Evolutionary conservation across 495 filamentous ascomycete species (phyloP).

Genomic region (Aspergillus campestris): DNA sequence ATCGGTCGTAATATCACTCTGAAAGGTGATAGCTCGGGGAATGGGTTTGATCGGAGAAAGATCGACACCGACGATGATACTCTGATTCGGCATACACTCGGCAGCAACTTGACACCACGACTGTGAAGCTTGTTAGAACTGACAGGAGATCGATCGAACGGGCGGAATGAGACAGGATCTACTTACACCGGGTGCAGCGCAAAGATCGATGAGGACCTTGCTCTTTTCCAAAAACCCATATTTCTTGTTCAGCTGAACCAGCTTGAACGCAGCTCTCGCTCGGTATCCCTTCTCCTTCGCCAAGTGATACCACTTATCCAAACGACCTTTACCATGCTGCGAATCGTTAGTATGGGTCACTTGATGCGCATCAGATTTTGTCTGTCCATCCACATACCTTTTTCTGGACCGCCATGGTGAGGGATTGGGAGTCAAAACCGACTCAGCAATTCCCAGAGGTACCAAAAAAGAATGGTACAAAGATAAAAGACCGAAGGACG

Average conservation of each 20-base stretch:
- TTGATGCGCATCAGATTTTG: not conserved
- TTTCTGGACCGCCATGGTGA: slow-evolving; percentile 90
- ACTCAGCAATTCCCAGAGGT: slow-evolving; percentile 17
- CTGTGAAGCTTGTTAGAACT: slow-evolving; percentile 35
- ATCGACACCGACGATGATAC: slow-evolving; percentile 91
- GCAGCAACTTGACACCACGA: slow-evolving; percentile 99
- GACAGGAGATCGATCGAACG: not conserved
- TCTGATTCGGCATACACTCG: slow-evolving; percentile 85
- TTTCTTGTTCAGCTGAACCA: slow-evolving; percentile 98
- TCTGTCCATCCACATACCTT: slow-evolving; percentile 46
- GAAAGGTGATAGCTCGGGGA: slow-evolving; percentile 85
- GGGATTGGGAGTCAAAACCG: slow-evolving; percentile 12
- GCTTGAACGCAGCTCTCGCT: slow-evolving; percentile 93
- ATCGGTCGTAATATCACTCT: slow-evolving; percentile 96
- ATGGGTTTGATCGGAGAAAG: slow-evolving; percentile 94
- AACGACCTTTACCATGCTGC: slow-evolving; percentile 91
- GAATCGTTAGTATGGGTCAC: slow-evolving; percentile 14
- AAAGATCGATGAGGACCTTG: slow-evolving; percentile 93
- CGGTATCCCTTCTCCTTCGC: slow-evolving; percentile 98
- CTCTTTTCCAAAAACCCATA: slow-evolving; percentile 96
- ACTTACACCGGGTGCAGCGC: slow-evolving; percentile 87
- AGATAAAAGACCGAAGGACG: not conserved
- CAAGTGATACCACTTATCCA: slow-evolving; percentile 95
- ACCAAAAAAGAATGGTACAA: slow-evolving; percentile 8
- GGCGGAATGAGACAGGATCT: not conserved